These are phyloP conservation scores for Funneliformis mosseae DNA, from an alignment of 192 early-diverging fungal genomes.

Conservation along the genomic window DNA sequence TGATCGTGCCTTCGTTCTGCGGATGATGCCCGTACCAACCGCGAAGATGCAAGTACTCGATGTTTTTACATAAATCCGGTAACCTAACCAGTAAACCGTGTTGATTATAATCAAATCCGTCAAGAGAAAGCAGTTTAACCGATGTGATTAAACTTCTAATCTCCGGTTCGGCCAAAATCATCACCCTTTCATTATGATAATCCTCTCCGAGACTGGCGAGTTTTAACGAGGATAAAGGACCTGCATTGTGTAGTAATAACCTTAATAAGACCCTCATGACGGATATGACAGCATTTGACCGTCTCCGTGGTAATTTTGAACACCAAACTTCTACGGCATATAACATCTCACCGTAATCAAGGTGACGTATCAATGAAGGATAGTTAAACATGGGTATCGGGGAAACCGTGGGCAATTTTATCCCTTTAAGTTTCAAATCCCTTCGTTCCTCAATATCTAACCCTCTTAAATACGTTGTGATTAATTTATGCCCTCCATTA, in stretches of 20 bases:
- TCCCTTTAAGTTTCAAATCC: background rate
- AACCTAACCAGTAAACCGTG: slow-evolving; percentile 9
- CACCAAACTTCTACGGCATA: slow-evolving; percentile 10
- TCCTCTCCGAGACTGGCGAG: background rate
- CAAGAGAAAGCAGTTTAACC: slow-evolving; percentile 3
- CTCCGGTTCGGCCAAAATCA: slow-evolving; percentile 8
- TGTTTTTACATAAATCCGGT: slow-evolving; percentile 14
- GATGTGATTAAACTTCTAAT: background rate
- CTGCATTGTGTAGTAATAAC: slow-evolving; percentile 5
- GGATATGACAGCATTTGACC: background rate
- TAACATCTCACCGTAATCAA: slow-evolving; percentile 19
- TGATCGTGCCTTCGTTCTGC: background rate
- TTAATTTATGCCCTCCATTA: slow-evolving; percentile 5
- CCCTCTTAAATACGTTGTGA: slow-evolving; percentile 5
- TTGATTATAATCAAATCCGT: slow-evolving; percentile 10
- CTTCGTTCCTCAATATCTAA: background rate
- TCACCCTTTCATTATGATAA: slow-evolving; percentile 2
- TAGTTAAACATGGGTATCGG: slow-evolving; percentile 17
- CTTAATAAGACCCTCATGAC: slow-evolving; percentile 20
- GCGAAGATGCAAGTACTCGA: background rate
- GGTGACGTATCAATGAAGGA: background rate
- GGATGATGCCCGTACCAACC: background rate
- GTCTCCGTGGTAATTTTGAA: background rate
- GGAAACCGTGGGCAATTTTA: background rate
- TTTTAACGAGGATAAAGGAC: slow-evolving; percentile 9